Conservation (phyloP, 2,329 filamentous ascomycete genomes). For the Stachybotrys elegans region DNA sequence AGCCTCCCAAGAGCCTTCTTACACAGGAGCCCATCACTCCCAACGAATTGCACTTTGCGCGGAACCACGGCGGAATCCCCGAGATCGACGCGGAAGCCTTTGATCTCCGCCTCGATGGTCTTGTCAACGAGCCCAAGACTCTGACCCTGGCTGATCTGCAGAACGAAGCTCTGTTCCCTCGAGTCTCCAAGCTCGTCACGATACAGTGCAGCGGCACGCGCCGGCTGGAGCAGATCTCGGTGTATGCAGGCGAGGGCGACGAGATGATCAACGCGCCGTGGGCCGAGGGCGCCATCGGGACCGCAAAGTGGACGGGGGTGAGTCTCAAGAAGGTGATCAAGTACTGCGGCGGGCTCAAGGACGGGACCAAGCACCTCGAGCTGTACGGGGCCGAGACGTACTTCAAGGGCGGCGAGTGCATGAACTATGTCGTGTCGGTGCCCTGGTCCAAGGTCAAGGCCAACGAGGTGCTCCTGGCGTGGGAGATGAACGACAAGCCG, state of each 20-base stretch:
- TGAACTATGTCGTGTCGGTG: conserved; percentile 64
- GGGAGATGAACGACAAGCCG: conserved; percentile 66
- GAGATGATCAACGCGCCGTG: conserved; percentile 51
- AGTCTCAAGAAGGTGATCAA: conserved; percentile 67
- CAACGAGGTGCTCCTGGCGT: conserved; percentile 62
- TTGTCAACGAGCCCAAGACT: conserved; percentile 52
- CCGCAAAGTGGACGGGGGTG: conserved; percentile 57
- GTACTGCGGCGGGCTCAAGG: conserved; percentile 56
- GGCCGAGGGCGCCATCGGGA: conserved; percentile 67
- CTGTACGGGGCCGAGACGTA: conserved; percentile 69
- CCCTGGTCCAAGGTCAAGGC: conserved; percentile 63
- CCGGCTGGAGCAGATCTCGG: conserved; percentile 61
- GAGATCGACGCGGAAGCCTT: conserved; percentile 54
- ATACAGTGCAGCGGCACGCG: conserved; percentile 67
- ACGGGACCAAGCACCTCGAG: conserved; percentile 56
- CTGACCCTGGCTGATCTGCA: conserved; percentile 56
- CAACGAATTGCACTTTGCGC: conserved; percentile 57
- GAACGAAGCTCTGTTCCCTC: conserved; percentile 55
- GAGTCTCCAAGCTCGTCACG: conserved; percentile 52
- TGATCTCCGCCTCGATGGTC: conserved; percentile 51
- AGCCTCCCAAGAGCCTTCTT: conserved; percentile 54
- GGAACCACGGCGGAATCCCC: conserved; percentile 69
- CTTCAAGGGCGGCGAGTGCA: conserved; percentile 60
- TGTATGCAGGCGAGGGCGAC: conserved; percentile 64
- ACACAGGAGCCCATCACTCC: conserved; percentile 51